A percentile compares a stretch with the other conserved stretches of the same genome.
phyloP scores from a whole-genome alignment of 495 filamentous ascomycete genomes.

The Oidiodendron maius region DNA sequence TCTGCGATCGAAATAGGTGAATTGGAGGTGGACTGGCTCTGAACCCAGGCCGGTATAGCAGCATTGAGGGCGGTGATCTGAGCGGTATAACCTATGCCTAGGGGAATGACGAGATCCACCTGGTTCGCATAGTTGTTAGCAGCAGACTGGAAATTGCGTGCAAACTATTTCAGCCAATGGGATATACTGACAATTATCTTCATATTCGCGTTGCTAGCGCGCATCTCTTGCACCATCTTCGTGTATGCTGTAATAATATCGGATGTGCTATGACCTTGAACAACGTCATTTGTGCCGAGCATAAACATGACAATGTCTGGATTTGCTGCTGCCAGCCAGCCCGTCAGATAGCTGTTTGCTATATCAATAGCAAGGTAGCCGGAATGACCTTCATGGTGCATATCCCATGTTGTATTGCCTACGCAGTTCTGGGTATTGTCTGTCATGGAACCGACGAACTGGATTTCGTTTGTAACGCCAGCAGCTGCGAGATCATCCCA shows the following conservation, averaged over 20 bases:
- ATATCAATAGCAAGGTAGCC: constrained; percentile 38
- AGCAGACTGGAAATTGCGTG: no score
- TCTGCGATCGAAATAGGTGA: no score
- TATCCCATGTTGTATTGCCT: constrained; percentile 24
- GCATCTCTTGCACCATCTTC: constrained; percentile 30
- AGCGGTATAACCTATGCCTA: no score
- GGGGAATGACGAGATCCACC: no score
- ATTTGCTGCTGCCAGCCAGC: constrained; percentile 29
- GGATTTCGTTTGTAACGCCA: no score
- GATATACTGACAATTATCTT: no score
- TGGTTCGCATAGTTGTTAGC: no score
- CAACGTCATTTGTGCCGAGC: constrained; percentile 39
- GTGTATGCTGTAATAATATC: constrained; percentile 34
- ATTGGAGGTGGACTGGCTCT: no score
- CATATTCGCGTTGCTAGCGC: constrained; percentile 27
- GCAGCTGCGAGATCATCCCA: no score
- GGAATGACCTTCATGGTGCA: constrained; percentile 38
- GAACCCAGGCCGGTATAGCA: no score
- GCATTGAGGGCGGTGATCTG: no score
- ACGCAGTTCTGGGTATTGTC: constrained; percentile 30
- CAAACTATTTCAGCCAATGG: no score
- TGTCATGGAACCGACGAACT: constrained; percentile 36
- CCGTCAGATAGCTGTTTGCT: constrained; percentile 34
- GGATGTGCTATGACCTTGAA: constrained; percentile 16
- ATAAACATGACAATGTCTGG: constrained; percentile 39